Percentiles rank a stretch among this genome's conserved stretches.
Evolutionary conservation across 495 filamentous ascomycete genomes (phyloP).

Genomic region (Penicillium malachiteum): DNA sequence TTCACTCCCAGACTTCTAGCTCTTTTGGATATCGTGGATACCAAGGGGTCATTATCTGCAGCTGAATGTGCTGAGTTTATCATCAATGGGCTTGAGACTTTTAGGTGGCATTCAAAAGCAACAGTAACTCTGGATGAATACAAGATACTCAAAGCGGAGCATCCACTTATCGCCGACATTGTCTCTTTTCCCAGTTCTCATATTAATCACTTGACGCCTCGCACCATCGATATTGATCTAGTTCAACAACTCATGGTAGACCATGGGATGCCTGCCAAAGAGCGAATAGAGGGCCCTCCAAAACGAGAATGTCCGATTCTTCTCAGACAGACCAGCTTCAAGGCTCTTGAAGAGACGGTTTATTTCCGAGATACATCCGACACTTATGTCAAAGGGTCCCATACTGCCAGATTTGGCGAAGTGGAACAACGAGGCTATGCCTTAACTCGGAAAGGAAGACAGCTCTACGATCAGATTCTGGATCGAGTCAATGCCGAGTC

Average conservation of each 20-base stretch:
- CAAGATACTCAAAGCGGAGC: slow-evolving; percentile 32
- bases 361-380: slow-evolving; percentile 23
- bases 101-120: slow-evolving; percentile 40
- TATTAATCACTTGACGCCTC: slow-evolving; percentile 48
- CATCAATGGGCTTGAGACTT: slow-evolving; percentile 33
- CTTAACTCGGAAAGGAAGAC: slow-evolving; percentile 36
- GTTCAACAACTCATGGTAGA: slow-evolving; percentile 35
- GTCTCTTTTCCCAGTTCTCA: slow-evolving; percentile 41
- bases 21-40: slow-evolving; percentile 25
- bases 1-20: slow-evolving; percentile 33
- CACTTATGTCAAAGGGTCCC: slow-evolving; percentile 28
- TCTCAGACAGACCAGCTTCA: slow-evolving; percentile 45
- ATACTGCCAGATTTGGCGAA: slow-evolving; percentile 46
- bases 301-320: slow-evolving; percentile 34
- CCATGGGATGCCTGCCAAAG: slow-evolving; percentile 36
- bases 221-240: slow-evolving; percentile 43
- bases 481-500: slow-evolving; percentile 22
- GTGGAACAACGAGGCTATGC: slow-evolving; percentile 45
- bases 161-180: slow-evolving; percentile 43
- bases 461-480: slow-evolving; percentile 40
- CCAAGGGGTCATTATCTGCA: slow-evolving; percentile 15
- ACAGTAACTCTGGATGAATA: slow-evolving; percentile 40
- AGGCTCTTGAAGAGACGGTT: slow-evolving; percentile 39
- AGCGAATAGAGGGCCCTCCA: slow-evolving; percentile 43
- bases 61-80: slow-evolving; percentile 32